These are phyloP conservation scores for Salix dunnii DNA, from an alignment of 345 rosid genomes.

Conservation along the genomic window DNA sequence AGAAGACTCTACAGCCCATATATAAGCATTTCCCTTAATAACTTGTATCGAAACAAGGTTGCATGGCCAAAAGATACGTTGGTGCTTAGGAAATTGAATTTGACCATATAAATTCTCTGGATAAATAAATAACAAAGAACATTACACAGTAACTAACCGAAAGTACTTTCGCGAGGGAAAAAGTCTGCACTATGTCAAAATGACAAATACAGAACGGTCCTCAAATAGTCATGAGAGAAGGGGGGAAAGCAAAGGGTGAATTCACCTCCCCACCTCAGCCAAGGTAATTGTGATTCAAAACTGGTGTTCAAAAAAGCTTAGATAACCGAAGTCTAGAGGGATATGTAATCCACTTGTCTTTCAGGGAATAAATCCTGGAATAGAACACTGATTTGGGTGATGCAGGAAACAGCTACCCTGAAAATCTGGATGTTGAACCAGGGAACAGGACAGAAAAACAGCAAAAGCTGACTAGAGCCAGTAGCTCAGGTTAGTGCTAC, in stretches of 20 bases:
- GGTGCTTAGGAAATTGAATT: neutral
- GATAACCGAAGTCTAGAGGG: neutral
- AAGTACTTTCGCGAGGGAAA: neutral
- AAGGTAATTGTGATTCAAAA: constrained; percentile 1
- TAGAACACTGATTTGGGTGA: constrained; percentile 16
- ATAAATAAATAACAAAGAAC: neutral
- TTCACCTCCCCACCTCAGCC: neutral
- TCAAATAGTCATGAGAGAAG: neutral
- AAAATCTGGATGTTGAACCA: constrained; percentile 39
- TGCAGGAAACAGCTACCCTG: constrained; percentile 34
- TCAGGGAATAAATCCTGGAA: constrained; percentile 37
- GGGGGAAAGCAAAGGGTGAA: neutral
- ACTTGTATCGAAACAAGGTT: neutral
- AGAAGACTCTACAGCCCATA: neutral
- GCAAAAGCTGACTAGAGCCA: constrained; percentile 16
- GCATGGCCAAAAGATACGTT: neutral
- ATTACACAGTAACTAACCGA: neutral
- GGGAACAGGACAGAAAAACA: constrained; percentile 26
- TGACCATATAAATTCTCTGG: neutral
- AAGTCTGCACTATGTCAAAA: constrained; percentile 1
- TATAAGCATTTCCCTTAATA: neutral
- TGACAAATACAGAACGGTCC: neutral
- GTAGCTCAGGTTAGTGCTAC: constrained; percentile 11
- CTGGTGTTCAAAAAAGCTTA: neutral
- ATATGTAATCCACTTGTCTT: constrained; percentile 31